Conservation (phyloP, 148 eudicot genomes). For the Persicaria tinctoria region DNA sequence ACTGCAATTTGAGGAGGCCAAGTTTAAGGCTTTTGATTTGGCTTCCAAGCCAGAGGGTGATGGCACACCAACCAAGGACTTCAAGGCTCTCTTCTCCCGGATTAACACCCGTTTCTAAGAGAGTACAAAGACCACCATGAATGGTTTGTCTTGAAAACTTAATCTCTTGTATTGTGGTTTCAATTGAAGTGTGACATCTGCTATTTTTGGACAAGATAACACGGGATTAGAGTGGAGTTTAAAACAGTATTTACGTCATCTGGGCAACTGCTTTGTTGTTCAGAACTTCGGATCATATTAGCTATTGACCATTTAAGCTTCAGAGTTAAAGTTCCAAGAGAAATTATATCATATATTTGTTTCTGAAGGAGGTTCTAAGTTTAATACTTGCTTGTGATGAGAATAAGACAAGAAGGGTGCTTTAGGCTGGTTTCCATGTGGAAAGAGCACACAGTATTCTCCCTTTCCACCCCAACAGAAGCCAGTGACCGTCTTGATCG, state of each 20-base stretch:
- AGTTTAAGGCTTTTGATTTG: slow-evolving; percentile 77
- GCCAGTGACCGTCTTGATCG: slow-evolving; percentile 54
- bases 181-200: not conserved
- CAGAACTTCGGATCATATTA: not conserved
- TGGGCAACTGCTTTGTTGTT: not conserved
- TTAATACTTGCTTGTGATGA: not conserved
- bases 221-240: too few species aligned
- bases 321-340: not conserved
- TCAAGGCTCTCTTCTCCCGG: slow-evolving; percentile 57
- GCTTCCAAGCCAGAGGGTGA: slow-evolving; percentile 79
- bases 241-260: not conserved
- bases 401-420: not conserved
- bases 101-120: slow-evolving; percentile 46
- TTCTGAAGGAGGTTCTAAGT: not conserved
- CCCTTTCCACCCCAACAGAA: slow-evolving; percentile 70
- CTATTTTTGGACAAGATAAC: slow-evolving; percentile 1
- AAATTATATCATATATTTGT: not conserved
- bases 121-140: not conserved
- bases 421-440: slow-evolving; percentile 40
- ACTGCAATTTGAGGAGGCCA: slow-evolving; percentile 71
- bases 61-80: slow-evolving; percentile 72
- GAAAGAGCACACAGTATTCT: slow-evolving; percentile 45
- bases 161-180: not conserved
- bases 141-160: not conserved
- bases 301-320: not conserved